Conservation (phyloP, 345 rosid species). For the Salix koriyanagi region DNA sequence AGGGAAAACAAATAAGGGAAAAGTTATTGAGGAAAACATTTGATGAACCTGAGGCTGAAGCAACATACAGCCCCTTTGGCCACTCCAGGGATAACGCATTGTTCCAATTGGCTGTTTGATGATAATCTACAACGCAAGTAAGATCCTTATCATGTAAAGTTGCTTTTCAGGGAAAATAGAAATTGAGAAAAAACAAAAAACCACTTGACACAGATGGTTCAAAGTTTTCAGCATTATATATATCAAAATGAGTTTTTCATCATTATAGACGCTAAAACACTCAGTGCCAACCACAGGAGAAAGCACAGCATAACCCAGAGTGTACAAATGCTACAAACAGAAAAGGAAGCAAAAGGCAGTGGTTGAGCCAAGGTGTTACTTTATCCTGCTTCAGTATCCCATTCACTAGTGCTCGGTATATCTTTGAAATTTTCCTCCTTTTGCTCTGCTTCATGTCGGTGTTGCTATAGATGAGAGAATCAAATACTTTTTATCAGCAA, state of each 20-base stretch:
- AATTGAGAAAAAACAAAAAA: not conserved
- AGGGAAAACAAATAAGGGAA: not conserved
- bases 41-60: constrained; percentile 61
- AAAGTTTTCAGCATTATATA: not conserved
- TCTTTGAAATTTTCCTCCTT: constrained; percentile 59
- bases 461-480: constrained; percentile 19
- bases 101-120: constrained; percentile 74
- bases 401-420: constrained; percentile 64
- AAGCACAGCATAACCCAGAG: not conserved
- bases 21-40: not conserved
- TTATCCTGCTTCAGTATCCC: constrained; percentile 63
- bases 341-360: not conserved
- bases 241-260: not conserved
- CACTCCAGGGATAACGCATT: constrained; percentile 65
- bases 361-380: constrained; percentile 30
- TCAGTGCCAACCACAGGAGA: not conserved
- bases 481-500: constrained; percentile 5
- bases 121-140: constrained; percentile 41
- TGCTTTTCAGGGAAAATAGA: not conserved
- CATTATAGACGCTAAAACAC: not conserved
- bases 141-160: not conserved
- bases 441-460: constrained; percentile 26
- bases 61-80: constrained; percentile 86
- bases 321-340: not conserved
- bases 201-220: constrained; percentile 1